Percentiles rank a stretch among this genome's conserved stretches.
Conservation (phyloP, 495 filamentous ascomycete genomes). For the Aspergillus hancockii region DNA sequence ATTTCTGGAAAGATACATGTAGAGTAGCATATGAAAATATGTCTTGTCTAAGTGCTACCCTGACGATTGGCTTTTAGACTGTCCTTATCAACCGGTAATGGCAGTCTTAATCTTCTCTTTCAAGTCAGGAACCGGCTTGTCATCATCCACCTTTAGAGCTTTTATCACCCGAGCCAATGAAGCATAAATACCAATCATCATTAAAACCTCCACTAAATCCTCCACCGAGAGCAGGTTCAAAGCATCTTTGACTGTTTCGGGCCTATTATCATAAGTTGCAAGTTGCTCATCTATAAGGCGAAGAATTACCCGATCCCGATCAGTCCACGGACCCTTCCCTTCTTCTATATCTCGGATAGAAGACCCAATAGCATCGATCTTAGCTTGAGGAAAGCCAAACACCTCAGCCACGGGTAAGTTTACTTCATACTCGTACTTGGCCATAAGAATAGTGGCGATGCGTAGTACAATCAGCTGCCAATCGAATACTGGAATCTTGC, state of each 20-base stretch:
- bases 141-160: conserved; percentile 14
- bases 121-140: conserved; percentile 9
- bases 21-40: too few relatives aligned
- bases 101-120: conserved; percentile 10
- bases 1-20: too few relatives aligned
- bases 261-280: conserved; percentile 6
- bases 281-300: conserved; percentile 16
- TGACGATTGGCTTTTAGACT: not conserved
- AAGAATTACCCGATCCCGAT: conserved; percentile 9
- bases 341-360: not conserved
- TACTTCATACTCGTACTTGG: too few relatives aligned
- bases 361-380: conserved; percentile 7
- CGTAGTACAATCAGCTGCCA: too few relatives aligned
- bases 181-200: conserved; percentile 16
- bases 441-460: too few relatives aligned
- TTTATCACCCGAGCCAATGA: conserved; percentile 14
- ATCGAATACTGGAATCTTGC: too few relatives aligned
- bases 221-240: conserved; percentile 3
- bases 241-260: conserved; percentile 7
- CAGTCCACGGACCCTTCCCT: conserved; percentile 7
- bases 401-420: not conserved
- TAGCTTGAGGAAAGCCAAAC: conserved; percentile 5
- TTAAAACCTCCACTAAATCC: conserved; percentile 13
- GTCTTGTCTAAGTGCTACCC: too few relatives aligned
- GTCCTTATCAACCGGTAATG: not conserved